Base-by-base conservation (phyloP, 1,139 yeast species). In the Lodderomyces beijingensis region DNA sequence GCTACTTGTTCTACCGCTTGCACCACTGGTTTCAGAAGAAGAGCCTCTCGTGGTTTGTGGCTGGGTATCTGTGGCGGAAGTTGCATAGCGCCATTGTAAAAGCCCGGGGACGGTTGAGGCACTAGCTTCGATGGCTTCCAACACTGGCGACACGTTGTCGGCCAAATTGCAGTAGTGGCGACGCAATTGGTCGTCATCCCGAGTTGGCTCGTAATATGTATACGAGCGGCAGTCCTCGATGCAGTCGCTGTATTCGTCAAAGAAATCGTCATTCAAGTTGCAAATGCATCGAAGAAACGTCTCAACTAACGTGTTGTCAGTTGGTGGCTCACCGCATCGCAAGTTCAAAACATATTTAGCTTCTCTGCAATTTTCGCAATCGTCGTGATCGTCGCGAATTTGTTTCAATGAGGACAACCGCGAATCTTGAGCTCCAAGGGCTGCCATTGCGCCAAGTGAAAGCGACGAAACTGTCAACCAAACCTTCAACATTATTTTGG, bases 141-240 rank as follows among this genome's bases (percentile, higher is more conserved):
- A 15, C 7, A 20, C 23, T 12, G 33, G 12, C 2, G 33, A 19
- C 8, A 21, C 16, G 16, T 22, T 25, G 3, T 19, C 28, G 3
- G 36, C 38, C 12, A 35, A 22, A 3, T 30, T 28, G 32, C 38
- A 35, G 24, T 35, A 35, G 5, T 16, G n/a, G 7, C 22, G 17
- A 13, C 30, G 28, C 14, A 35, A 30, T 7, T 28, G 29, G 12
- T 17, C 11, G 8, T 30, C 32, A 17, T 30, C 23, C 5, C 13
- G 14, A 24, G 20, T 14, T 10, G 23, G 14, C 17, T 12, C 25
- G 15, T 12, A 12, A 16, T 16, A 16, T 9, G 28, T 28, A 16
- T 30, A 32, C 10, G 17, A 14, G 2, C 18, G 12, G 19, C 40
- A 37, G 4, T 32, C 23, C 10, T 34, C 19, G 16, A 32, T 21